Conservation (phyloP, 371 early-diverging fungal species). For the Mortierella sp. region DNA sequence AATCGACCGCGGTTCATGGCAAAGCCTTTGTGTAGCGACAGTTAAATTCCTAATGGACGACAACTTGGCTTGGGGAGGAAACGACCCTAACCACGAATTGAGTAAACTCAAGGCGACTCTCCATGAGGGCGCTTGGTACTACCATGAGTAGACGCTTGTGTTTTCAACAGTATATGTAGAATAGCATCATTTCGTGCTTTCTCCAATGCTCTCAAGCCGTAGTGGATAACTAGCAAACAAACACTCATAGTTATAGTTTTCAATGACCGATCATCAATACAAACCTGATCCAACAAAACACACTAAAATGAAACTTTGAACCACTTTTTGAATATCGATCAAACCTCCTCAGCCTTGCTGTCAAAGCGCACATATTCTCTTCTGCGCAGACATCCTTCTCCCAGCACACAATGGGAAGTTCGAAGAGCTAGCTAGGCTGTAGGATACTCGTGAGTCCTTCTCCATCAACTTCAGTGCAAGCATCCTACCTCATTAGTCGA, state of each 20-base stretch:
- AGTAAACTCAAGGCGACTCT: slow-evolving; percentile 20
- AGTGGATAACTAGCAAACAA: too few relatives aligned
- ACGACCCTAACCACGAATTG: slow-evolving; percentile 24
- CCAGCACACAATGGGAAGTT: too few relatives aligned
- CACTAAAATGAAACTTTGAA: too few relatives aligned
- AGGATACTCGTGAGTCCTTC: too few relatives aligned
- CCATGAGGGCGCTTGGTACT: slow-evolving; percentile 18
- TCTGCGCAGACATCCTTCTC: too few relatives aligned
- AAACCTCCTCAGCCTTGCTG: too few relatives aligned
- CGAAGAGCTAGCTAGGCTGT: too few relatives aligned
- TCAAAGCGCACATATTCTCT: too few relatives aligned
- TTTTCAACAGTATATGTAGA: background rate
- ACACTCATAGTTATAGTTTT: too few relatives aligned
- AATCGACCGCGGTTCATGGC: slow-evolving; percentile 31
- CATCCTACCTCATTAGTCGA: background rate
- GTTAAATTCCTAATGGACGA: slow-evolving; percentile 24
- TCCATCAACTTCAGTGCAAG: background rate
- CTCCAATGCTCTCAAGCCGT: background rate
- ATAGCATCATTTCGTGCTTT: background rate
- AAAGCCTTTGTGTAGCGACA: slow-evolving; percentile 26
- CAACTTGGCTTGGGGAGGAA: slow-evolving; percentile 31
- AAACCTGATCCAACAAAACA: too few relatives aligned
- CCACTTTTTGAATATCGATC: too few relatives aligned
- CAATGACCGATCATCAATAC: too few relatives aligned
- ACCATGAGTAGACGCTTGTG: slow-evolving; percentile 12